Percentiles rank a stretch among this genome's conserved stretches.
Evolutionary conservation across 345 rosid species (phyloP).

Genomic region (Lagerstroemia speciosa): DNA sequence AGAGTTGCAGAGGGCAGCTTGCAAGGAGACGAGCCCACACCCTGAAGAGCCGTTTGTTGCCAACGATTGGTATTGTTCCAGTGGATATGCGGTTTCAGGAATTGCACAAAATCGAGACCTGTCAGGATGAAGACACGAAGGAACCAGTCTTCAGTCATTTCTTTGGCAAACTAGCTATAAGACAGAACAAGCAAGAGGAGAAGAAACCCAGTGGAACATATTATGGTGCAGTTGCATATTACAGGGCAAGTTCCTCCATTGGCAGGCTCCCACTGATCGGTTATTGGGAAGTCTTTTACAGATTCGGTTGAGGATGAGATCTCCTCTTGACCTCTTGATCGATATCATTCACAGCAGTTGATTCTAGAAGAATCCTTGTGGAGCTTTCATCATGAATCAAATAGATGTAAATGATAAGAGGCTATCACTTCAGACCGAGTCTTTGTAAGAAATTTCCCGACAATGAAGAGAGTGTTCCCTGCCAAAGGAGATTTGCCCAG

Average conservation of each 20-base stretch:
- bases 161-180: neutral
- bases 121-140: neutral
- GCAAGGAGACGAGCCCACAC: neutral
- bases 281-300: constrained; percentile 10
- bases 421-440: neutral
- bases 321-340: no score
- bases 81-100: constrained; percentile 8
- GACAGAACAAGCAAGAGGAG: neutral
- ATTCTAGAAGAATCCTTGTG: neutral
- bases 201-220: no score
- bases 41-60: no score
- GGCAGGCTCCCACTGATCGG: constrained; percentile 15
- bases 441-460: neutral
- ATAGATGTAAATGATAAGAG: neutral
- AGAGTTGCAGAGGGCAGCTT: neutral
- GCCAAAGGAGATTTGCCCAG: constrained; percentile 37
- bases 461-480: constrained; percentile 8
- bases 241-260: constrained; percentile 10
- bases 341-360: neutral
- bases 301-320: neutral
- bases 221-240: constrained; percentile 5
- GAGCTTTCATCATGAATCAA: neutral
- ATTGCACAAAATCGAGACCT: neutral
- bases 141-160: neutral
- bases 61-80: neutral